These are phyloP conservation scores for Monilinia fructicola DNA, from an alignment of 2,329 filamentous ascomycete genomes.

Conservation along the genomic window DNA sequence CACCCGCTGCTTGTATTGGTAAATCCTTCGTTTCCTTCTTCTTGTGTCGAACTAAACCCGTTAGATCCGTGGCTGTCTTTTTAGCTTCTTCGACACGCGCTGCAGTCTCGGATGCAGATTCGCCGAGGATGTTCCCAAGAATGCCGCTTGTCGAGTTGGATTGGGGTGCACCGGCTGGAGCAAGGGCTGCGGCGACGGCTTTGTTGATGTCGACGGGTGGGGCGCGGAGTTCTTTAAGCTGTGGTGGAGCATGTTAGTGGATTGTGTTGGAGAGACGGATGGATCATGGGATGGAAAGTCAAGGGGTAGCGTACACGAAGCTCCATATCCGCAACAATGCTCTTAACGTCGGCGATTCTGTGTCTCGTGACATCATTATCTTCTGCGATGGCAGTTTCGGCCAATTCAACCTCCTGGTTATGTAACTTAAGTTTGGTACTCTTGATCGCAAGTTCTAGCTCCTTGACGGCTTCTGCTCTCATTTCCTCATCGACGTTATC, in stretches of 20 bases:
- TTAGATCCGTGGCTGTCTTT: slow-evolving; percentile 61
- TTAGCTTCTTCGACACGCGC: slow-evolving; percentile 68
- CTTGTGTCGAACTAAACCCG: slow-evolving; percentile 69
- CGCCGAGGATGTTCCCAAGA: slow-evolving; percentile 62
- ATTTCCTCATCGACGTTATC: slow-evolving; percentile 62
- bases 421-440: slow-evolving; percentile 70
- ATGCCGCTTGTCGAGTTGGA: slow-evolving; percentile 54
- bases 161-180: slow-evolving; percentile 27
- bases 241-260: slow-evolving; percentile 27
- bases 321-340: slow-evolving; percentile 77
- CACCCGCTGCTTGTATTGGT: slow-evolving; percentile 45
- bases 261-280: background rate
- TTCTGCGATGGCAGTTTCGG: slow-evolving; percentile 61
- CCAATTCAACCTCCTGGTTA: slow-evolving; percentile 66
- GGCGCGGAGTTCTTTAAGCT: slow-evolving; percentile 68
- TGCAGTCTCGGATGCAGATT: slow-evolving; percentile 59
- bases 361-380: slow-evolving; percentile 63
- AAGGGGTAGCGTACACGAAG: background rate
- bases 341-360: slow-evolving; percentile 70
- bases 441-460: slow-evolving; percentile 72
- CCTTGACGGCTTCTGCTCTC: slow-evolving; percentile 66
- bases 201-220: slow-evolving; percentile 59
- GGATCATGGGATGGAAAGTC: background rate
- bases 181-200: slow-evolving; percentile 50
- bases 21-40: slow-evolving; percentile 45